Percentiles rank a stretch among this genome's conserved stretches.
Conservation (phyloP, 805 yeast species). For the Torulaspora delbrueckii region DNA sequence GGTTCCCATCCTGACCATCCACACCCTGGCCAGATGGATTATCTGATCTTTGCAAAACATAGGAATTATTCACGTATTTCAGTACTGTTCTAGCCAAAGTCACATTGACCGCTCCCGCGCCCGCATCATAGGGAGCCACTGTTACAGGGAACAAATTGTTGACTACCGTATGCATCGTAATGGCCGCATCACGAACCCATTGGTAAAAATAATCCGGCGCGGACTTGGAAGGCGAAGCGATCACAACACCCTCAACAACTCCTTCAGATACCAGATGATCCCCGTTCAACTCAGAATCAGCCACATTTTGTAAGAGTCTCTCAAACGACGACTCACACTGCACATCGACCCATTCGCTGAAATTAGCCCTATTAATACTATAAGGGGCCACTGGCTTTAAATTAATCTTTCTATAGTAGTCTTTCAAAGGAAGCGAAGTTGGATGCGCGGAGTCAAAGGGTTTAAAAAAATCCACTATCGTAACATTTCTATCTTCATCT, state of each 20-base stretch:
- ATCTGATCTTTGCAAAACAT: constrained; percentile 54
- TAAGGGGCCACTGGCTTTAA: constrained; percentile 16
- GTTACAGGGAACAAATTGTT: constrained; percentile 41
- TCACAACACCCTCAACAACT: constrained; percentile 62
- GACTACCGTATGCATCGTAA: constrained; percentile 63
- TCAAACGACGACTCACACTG: constrained; percentile 42
- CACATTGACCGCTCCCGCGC: constrained; percentile 9
- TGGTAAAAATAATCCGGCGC: constrained; percentile 81
- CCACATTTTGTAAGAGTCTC: constrained; percentile 46
- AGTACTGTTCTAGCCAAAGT: constrained; percentile 41
- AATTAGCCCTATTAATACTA: constrained; percentile 27
- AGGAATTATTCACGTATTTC: constrained; percentile 57
- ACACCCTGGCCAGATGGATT: constrained; percentile 60
- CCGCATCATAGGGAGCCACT: constrained; percentile 12
- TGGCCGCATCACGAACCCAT: constrained; percentile 89
- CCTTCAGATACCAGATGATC: constrained; percentile 30
- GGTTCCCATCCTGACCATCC: constrained; percentile 33
- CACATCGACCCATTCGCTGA: constrained; percentile 42
- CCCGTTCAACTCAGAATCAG: constrained; percentile 35
- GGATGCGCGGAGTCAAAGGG: constrained; percentile 14
- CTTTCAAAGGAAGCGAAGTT: constrained; percentile 6
- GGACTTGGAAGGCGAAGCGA: constrained; percentile 74
- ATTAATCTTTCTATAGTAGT: constrained; percentile 11
- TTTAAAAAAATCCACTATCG: constrained; percentile 15
- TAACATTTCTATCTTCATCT: constrained; percentile 3